Evolutionary conservation across 495 filamentous ascomycete genomes (phyloP), one percentile per base, ranked within the genome.

Genomic region (Hypoxylon perforatum): DNA sequence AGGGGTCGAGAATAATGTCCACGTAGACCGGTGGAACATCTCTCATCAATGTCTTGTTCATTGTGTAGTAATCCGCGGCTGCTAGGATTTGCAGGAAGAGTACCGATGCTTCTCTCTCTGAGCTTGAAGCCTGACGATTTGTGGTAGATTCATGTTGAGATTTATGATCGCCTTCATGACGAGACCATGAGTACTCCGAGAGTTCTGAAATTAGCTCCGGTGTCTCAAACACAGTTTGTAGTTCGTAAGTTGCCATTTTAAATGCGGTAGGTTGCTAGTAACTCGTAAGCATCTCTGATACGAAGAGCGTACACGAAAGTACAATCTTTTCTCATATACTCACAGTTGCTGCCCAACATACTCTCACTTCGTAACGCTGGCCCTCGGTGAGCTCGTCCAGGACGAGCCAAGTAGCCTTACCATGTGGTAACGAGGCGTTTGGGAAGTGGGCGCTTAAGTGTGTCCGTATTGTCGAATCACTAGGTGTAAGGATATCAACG

Each of bases 301-400:
- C 33, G 12, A 51, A 51, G 21, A 41, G n/a, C 1, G n/a, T 18
- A 18, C n/a, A 14, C 12, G 36, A 14, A 28, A 39, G 10, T 7
- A 61, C 41, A 25, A 49, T 5, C 28, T 19, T 1, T 23, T 15
- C 30, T 60, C 18, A n/a, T n/a, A n/a, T n/a, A 83, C 90, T 77
- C 85, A 96, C 94, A 28, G 89, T 96, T 42, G 95, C 95, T 64
- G 91, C 81, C 95, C 95, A 99, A 78, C 95, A 99, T 62, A 97
- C 83, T 19, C 95, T 86, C 30, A 97, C 87, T 80, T 99, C 95
- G 81, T 98, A 97, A 61, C 94, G 86, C 70, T 90, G 90, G 9
- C 87, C 85, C 17, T 87, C 83, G 17, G 75, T 82, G 49, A 99
- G 83, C n/a, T 85, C 78, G 54, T 93, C 85, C n/a, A 99, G 85